Conservation (phyloP, 768 basidiomycete genomes). For the Gloeopeniophorella convolvens region DNA sequence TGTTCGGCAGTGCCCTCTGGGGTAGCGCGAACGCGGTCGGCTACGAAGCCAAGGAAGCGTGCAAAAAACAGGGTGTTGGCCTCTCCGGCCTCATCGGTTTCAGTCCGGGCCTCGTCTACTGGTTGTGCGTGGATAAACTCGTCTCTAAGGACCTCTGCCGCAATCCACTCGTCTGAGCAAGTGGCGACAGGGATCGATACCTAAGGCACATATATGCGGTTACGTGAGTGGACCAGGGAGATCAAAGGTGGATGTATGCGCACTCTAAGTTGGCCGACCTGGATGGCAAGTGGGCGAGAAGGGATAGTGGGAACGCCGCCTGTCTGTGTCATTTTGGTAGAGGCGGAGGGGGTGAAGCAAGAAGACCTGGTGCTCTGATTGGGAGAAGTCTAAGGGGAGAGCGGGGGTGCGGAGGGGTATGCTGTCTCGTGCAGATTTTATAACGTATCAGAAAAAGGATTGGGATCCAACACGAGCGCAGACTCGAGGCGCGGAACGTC, state of each 20-base stretch:
- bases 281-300: conserved; percentile 32
- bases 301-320: conserved; percentile 29
- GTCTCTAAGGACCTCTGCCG: conserved; percentile 86
- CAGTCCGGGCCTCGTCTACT: conserved; percentile 51
- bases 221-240: conserved; percentile 6
- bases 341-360: conserved; percentile 8
- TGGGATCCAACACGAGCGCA: not conserved
- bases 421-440: conserved; percentile 5
- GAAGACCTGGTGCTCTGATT: conserved; percentile 15
- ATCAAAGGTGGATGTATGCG: conserved; percentile 19
- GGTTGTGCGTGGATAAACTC: conserved; percentile 70
- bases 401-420: conserved; percentile 3
- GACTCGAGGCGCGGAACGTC: conserved; percentile 1
- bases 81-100: conserved; percentile 51
- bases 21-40: conserved; percentile 53
- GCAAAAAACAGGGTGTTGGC: conserved; percentile 74
- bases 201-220: too few relatives aligned
- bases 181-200: conserved; percentile 85
- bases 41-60: conserved; percentile 75
- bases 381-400: conserved; percentile 11
- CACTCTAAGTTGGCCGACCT: conserved; percentile 31
- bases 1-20: conserved; percentile 36
- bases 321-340: conserved; percentile 30
- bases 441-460: not conserved
- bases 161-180: conserved; percentile 80